Evolutionary conservation across 257 asterid species (phyloP), one percentile per base, ranked within the genome.

Genomic region (Solanum bukasovii): DNA sequence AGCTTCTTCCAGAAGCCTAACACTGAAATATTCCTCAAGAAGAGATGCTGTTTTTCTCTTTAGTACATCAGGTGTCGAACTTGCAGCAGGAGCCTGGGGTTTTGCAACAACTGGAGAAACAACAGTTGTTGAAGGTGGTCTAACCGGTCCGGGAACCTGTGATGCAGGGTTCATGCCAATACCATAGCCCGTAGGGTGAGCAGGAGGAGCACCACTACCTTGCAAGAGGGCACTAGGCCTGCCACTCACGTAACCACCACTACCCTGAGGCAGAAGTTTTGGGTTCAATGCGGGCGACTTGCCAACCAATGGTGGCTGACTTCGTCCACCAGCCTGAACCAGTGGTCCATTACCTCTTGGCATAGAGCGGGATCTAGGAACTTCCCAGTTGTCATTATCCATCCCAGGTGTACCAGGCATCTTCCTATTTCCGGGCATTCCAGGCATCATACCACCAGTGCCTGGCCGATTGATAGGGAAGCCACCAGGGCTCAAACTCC

Each of bases 391-490:
- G 85, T 95, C 98, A 14, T 90, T 88, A 86, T 95, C 97, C 67
- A 94, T 84, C 77, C 96, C 98, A 20, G 99, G 96, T 93, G 91
- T 91, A 27, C 98, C 98, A 0, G 98, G 95, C 96, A 97, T 92
- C 92, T 93, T 97, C 90, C 98, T 93, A 59, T 92, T 87, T 78
- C 99, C 98, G 0, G 99, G 99, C 98, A 94, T 96, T 84, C 99
- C 99, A 1, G 99, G 99, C 98, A 96, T 96, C 98, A 96, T 94
- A 52, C 99, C 98, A 81, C 98, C 98, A 72, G 94, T 49, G 61
- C 98, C 98, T 46, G 98, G 96, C 7, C 97, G 94, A 87, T 92
- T 96, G 90, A 94, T 89, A 27, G 98, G 95, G 92, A 91, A 91
- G 65, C 96, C 98, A 59, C 93, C 90, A 29, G 99, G 96, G 87